These are phyloP conservation scores for Solanum chilense DNA, from an alignment of 257 asterid genomes.

Conservation along the genomic window DNA sequence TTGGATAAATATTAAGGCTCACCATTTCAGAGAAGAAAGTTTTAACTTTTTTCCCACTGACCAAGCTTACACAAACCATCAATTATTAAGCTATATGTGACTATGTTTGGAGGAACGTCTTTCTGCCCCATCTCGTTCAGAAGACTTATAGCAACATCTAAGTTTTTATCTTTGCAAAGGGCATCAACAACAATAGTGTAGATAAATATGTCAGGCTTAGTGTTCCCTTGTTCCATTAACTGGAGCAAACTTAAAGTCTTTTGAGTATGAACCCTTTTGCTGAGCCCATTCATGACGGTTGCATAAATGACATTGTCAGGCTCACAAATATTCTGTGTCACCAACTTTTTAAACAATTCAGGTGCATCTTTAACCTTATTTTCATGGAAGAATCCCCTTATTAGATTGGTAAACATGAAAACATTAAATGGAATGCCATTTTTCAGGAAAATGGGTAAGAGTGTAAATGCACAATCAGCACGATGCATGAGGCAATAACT, in stretches of 20 bases:
- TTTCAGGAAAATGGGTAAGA: background rate
- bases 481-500: background rate
- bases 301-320: background rate
- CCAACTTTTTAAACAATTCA: background rate
- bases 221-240: background rate
- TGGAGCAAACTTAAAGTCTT: too few relatives aligned
- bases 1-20: background rate
- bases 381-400: background rate
- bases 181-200: background rate
- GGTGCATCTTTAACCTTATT: background rate
- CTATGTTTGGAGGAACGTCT: background rate
- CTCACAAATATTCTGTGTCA: background rate
- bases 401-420: background rate
- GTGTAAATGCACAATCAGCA: background rate
- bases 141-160: background rate
- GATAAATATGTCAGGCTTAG: background rate
- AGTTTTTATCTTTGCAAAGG: background rate
- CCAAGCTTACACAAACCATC: background rate
- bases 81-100: too few relatives aligned
- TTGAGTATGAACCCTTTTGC: background rate
- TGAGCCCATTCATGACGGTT: background rate
- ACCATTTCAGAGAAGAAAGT: background rate
- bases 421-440: background rate
- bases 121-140: background rate
- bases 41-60: background rate